A percentile compares a stretch with the other conserved stretches of the same genome.
Conservation (phyloP, 1,139 yeast genomes). For the Nadsonia starkeyi-henricii region DNA sequence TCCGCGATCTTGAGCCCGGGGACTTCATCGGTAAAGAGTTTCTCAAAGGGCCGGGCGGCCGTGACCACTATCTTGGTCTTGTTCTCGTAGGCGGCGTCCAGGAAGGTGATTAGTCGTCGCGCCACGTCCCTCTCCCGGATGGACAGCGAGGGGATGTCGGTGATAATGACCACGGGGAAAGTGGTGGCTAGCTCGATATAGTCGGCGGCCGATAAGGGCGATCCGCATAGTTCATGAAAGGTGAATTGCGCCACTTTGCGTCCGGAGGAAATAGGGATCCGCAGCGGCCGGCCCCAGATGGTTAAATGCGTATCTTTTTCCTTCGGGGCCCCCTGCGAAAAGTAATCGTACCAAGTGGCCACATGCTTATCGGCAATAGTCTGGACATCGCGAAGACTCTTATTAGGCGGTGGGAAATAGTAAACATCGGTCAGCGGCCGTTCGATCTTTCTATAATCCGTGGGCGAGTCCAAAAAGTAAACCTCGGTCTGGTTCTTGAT, state of each 20-base stretch:
- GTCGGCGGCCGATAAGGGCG: slow-evolving; percentile 90
- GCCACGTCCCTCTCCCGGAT: slow-evolving; percentile 69
- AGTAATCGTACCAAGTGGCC: slow-evolving; percentile 64
- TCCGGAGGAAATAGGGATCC: slow-evolving; percentile 63
- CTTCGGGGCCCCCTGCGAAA: slow-evolving; percentile 40
- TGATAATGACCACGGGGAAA: slow-evolving; percentile 65
- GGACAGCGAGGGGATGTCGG: slow-evolving; percentile 82
- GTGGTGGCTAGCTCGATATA: slow-evolving; percentile 70
- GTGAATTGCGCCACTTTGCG: slow-evolving; percentile 82
- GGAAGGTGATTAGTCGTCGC: slow-evolving; percentile 79
- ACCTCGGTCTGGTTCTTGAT: slow-evolving; percentile 65
- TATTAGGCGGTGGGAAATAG: slow-evolving; percentile 38
- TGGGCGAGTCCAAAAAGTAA: slow-evolving; percentile 72
- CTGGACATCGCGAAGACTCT: slow-evolving; percentile 30
- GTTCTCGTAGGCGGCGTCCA: slow-evolving; percentile 90
- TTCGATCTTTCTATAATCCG: slow-evolving; percentile 83
- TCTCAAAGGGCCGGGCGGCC: slow-evolving; percentile 70
- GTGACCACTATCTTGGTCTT: slow-evolving; percentile 82
- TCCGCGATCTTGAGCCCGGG: slow-evolving; percentile 24
- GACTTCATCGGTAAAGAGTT: slow-evolving; percentile 76
- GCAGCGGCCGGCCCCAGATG: slow-evolving; percentile 81
- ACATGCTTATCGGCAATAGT: slow-evolving; percentile 51
- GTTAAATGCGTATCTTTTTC: slow-evolving; percentile 29
- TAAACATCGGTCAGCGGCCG: slow-evolving; percentile 74
- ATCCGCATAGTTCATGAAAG: slow-evolving; percentile 73